These are phyloP conservation scores for Psilocybe azurescens DNA, from an alignment of 768 basidiomycete species.

Conservation along the genomic window DNA sequence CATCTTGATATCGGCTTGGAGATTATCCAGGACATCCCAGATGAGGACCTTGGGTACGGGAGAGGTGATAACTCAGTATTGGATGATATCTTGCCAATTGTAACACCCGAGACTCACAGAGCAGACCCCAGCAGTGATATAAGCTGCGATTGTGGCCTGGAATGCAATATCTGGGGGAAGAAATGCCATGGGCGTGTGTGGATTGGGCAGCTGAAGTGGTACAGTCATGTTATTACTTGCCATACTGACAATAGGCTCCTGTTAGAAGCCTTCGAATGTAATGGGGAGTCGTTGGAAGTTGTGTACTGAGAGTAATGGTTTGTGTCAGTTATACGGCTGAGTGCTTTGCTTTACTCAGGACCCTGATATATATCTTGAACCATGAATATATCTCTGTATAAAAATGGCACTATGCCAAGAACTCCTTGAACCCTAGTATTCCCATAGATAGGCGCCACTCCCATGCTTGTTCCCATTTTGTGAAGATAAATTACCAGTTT, in stretches of 20 bases:
- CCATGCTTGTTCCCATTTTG: no score
- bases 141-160: constrained; percentile 27
- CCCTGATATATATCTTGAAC: neutral
- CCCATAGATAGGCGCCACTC: no score
- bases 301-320: no score
- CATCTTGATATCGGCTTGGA: constrained; percentile 6
- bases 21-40: constrained; percentile 14
- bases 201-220: constrained; percentile 22
- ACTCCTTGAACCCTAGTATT: no score
- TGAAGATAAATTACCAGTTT: no score
- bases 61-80: neutral
- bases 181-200: constrained; percentile 35
- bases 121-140: constrained; percentile 27
- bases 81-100: neutral
- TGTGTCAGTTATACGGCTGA: no score
- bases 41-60: constrained; percentile 2
- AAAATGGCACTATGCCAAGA: no score
- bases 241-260: neutral
- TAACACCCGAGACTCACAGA: constrained; percentile 1
- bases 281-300: no score
- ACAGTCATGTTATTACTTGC: neutral
- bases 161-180: constrained; percentile 29
- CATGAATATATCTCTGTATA: no score
- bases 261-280: no score
- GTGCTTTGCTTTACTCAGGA: neutral